Evolutionary conservation across 1,139 yeast species (phyloP), one percentile per base, ranked within the genome.

Genomic region (Blastobotrys serpentis): DNA sequence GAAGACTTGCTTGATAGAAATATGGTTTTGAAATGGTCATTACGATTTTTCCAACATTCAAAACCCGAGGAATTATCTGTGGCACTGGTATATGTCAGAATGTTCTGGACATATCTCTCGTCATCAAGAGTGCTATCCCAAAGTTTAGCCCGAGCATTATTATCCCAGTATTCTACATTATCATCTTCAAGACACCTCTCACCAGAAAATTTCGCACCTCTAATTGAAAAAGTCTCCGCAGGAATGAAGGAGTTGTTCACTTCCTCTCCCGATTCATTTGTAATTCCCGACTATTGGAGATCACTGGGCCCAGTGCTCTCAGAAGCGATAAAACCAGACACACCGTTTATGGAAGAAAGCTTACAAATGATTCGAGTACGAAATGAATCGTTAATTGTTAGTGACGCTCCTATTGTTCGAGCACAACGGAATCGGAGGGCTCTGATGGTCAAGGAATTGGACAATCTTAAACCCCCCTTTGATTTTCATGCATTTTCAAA

Each of bases 211-310:
- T 7, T 53, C 75, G 10, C 70, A 23, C 21, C 44, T 10, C 47
- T 57, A 21, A 32, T 51, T 40, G 49, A 30, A 2, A 14, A 47
- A 3, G 37, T 55, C 2, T 48, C 57, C 4, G 33, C 42, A 19
- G 51, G 52, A n/a, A 53, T 59, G 30, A 49, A 52, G 30, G 50
- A 60, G 21, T 56, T 87, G 22, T 85, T 69, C 74, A 74, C 57
- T 67, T 70, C 58, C 75, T 83, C 73, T 58, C 81, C 62, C 10
- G 89, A 86, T 58, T 76, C 83, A 3, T 88, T 89, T 58, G 81
- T 89, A n/a, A 74, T 86, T 34, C 95, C 96, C 0, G 76, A 75
- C 46, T 75, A 73, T 50, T 89, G 97, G 97, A 72, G 75, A 11
- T 62, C 76, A 4, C 68, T 86, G 44, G 82, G 81, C 42, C 73